phyloP scores from a whole-genome alignment of 2,329 filamentous ascomycete genomes.

The Aspergillus sp. region DNA sequence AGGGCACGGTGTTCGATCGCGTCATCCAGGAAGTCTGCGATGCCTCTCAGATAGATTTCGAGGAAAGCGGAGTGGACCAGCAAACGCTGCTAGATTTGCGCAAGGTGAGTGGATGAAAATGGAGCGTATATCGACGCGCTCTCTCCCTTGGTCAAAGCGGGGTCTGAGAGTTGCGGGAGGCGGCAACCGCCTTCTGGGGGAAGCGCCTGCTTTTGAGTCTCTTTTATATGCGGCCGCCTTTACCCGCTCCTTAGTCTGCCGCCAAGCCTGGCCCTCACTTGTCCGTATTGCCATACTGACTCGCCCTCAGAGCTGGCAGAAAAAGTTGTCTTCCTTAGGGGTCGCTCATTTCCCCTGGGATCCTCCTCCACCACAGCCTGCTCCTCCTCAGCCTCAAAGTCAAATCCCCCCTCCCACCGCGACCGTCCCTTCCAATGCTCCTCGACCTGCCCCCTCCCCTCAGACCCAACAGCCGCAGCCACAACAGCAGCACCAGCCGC shows the following conservation, averaged over 20 bases:
- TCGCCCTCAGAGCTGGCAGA: slow-evolving; percentile 79
- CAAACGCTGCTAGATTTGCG: slow-evolving; percentile 82
- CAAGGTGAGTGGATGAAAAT: slow-evolving; percentile 63
- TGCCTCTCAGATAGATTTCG: slow-evolving; percentile 89
- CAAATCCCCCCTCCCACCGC: slow-evolving; percentile 39
- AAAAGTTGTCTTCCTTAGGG: slow-evolving; percentile 78
- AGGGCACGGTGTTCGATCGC: slow-evolving; percentile 81
- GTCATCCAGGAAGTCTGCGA: slow-evolving; percentile 93
- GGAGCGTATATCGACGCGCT: not conserved
- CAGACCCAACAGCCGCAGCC: slow-evolving; percentile 17
- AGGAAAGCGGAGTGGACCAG: slow-evolving; percentile 91
- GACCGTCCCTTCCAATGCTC: slow-evolving; percentile 47
- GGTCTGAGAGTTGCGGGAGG: slow-evolving; percentile 36
- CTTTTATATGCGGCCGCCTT: slow-evolving; percentile 40
- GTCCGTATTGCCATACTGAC: not conserved
- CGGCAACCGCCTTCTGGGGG: slow-evolving; percentile 35
- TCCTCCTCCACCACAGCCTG: slow-evolving; percentile 67
- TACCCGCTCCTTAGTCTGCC: slow-evolving; percentile 26
- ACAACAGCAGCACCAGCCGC: slow-evolving; percentile 33
- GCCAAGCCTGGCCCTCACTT: slow-evolving; percentile 17
- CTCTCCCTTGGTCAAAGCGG: slow-evolving; percentile 25
- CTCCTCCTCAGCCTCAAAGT: slow-evolving; percentile 43
- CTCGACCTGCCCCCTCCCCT: slow-evolving; percentile 32
- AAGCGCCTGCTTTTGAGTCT: slow-evolving; percentile 39
- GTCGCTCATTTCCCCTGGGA: slow-evolving; percentile 96